phyloP scores from a whole-genome alignment of 352 stramenopile genomes.

The Globisporangium mamillatum region DNA sequence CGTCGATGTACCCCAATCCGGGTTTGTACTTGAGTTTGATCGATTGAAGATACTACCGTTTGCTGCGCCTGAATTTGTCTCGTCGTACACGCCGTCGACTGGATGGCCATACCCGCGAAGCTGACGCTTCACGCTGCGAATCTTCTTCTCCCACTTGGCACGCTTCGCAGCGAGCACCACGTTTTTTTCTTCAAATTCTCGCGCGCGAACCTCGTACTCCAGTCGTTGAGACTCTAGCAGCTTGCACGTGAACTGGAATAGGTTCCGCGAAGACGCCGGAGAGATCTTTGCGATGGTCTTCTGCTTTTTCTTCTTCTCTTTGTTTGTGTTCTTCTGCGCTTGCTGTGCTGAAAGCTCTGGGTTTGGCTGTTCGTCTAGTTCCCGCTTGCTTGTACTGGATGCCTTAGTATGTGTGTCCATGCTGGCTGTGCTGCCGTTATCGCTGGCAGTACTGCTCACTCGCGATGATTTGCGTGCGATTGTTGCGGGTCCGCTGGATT shows the following conservation, averaged over 20 bases:
- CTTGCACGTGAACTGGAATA: constrained; percentile 44
- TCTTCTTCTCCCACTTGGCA: constrained; percentile 36
- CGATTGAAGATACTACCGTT: neutral
- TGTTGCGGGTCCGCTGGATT: neutral
- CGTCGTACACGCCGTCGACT: neutral
- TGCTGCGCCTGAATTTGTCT: neutral
- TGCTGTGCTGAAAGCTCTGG: neutral
- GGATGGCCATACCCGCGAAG: constrained; percentile 5
- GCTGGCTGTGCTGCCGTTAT: neutral
- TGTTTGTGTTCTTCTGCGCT: neutral
- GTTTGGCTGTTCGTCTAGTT: neutral
- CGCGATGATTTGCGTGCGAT: neutral
- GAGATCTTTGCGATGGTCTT: constrained; percentile 9
- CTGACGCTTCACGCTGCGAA: constrained; percentile 26
- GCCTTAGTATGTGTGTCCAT: neutral
- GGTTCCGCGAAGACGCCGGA: constrained; percentile 28
- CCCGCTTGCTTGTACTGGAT: neutral
- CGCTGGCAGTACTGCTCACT: neutral
- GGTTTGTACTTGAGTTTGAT: neutral
- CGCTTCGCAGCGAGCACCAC: constrained; percentile 26
- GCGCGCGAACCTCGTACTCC: constrained; percentile 42
- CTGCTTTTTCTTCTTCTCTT: constrained; percentile 2
- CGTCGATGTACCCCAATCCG: neutral
- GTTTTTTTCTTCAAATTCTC: constrained; percentile 45
- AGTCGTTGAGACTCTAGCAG: constrained; percentile 34